Base-by-base conservation (phyloP, 2,329 filamentous ascomycete genomes). In the Calonectria crousiana region DNA sequence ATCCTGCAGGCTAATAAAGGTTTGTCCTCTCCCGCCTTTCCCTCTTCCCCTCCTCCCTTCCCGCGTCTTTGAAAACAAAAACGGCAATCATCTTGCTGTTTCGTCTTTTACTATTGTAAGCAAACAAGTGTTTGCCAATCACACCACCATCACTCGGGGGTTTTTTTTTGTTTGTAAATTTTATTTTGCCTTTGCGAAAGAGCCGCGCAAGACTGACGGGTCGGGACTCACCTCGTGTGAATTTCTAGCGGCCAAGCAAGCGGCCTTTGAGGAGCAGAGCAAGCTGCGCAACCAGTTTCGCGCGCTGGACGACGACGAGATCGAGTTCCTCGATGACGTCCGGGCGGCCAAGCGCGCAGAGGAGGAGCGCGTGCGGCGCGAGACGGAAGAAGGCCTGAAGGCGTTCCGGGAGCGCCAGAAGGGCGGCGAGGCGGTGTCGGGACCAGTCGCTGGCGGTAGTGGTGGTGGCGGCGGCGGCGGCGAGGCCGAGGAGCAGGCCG, bases 1-100 rank as follows among this genome's bases (percentile, higher is more conserved):
- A 89, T 94, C 2, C 84, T 97, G 67, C 93, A 96, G 85, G 94
- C 93, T 53, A 97, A 97, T 84, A 96, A 96, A 91, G 93, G 92
- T 93, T 71, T n/a, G 69, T 68, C 16, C n/a, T n/a, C 32, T 14
- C 53, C 68, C 18, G 6, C 11, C 38, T 58, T 47, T 69, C 44
- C 32, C 36, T 36, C 16, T 20, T 34, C 14, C 32, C 14, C 8
- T 18, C 9, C 11, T 51, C 1, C 11, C 30, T 32, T 32, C 36
- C 49, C 30, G 34, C 32, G 13, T 47, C n/a, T 14, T 32, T 34
- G 10, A 34, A 9, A 3, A 30, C 10, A n/a, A 44, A 32, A 44
- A 32, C 6, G 14, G 16, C 11, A n/a, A 32, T 52, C 44, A 36
- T 30, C 36, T 41, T 36, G 14, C 14, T n/a, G 30, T 23, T 32